Evolutionary conservation across 108 stramenopile species (phyloP), one percentile per base, ranked within the genome.

Genomic region (Fistulifera solaris): DNA sequence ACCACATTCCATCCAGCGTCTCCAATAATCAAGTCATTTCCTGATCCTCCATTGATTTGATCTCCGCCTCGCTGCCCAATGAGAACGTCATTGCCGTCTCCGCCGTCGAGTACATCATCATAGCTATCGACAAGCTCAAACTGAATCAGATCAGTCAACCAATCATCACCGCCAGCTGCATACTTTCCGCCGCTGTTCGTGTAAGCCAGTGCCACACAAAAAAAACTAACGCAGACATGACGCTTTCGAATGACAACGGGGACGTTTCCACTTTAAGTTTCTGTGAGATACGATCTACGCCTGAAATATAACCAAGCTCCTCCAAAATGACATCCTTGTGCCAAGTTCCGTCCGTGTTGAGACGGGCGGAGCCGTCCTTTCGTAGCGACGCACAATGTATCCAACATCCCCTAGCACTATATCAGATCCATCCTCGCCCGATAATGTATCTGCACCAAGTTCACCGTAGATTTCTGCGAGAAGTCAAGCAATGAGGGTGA

Each of bases 31-130:
- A n/a, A n/a, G n/a, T n/a, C n/a, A n/a, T n/a, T n/a, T n/a, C n/a
- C n/a, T n/a, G n/a, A n/a, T 44, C 62, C 66, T 44, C 47, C 58
- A 12, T 25, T 25, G 25, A 67, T 18, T 24, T 16, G 48, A 52
- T 67, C 66, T 24, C 61, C 40, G 14, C 66, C 66, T 23, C 66
- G 59, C 59, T 67, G 66, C 1, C 66, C 66, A 45, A 67, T 67
- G 13, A 67, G 16, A 22, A 61, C 40, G 38, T 67, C 66, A 40
- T 59, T 35, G 2, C 66, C 66, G 11, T 43, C 5, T 0, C 60
- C 66, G 15, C 66, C 66, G 27, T 38, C n/a, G 24, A 67, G 59
- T 15, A 13, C 15, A 35, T 67, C 66, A n/a, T n/a, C n/a, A n/a
- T n/a, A n/a, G n/a, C n/a, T n/a, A n/a, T n/a, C n/a, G n/a, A n/a